These are phyloP conservation scores for Melampsora americana DNA, from an alignment of 1,284 basidiomycete genomes.

Conservation along the genomic window DNA sequence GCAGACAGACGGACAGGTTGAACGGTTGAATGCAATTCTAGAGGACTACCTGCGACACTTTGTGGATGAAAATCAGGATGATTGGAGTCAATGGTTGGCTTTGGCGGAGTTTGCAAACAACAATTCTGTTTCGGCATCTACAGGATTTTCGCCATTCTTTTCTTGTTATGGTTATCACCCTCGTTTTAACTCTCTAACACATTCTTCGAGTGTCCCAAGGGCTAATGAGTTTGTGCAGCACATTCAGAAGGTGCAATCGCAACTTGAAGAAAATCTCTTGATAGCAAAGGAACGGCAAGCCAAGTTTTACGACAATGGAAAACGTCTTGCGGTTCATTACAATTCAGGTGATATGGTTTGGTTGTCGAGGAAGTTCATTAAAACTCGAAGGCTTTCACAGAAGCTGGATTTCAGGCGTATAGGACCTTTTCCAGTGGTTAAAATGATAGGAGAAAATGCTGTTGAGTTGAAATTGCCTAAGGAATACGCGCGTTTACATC, in stretches of 20 bases:
- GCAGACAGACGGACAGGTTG: slow-evolving; percentile 27
- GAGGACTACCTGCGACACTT: slow-evolving; percentile 46
- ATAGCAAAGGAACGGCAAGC: neutral
- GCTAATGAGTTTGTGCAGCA: neutral
- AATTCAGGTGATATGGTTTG: slow-evolving; percentile 4
- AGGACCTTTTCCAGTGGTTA: neutral
- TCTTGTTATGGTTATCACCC: slow-evolving; percentile 56
- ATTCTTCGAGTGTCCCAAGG: neutral
- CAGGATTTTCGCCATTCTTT: slow-evolving; percentile 56
- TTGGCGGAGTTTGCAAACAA: slow-evolving; percentile 54
- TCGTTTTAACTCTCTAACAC: slow-evolving; percentile 16
- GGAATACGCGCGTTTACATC: neutral
- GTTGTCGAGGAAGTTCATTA: neutral
- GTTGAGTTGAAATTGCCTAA: neutral
- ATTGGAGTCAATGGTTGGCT: slow-evolving; percentile 49
- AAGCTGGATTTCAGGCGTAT: slow-evolving; percentile 12
- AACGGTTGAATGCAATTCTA: neutral
- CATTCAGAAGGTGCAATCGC: neutral
- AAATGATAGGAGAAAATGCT: neutral
- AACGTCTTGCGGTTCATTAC: neutral
- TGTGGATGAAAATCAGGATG: slow-evolving; percentile 43
- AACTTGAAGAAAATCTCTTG: neutral
- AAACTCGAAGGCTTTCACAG: neutral
- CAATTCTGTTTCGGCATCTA: slow-evolving; percentile 51
- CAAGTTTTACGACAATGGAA: neutral